A percentile compares a stretch with the other conserved stretches of the same genome.
phyloP scores from a whole-genome alignment of 2,329 filamentous ascomycete genomes.

The Paecilomyces fulvus region DNA sequence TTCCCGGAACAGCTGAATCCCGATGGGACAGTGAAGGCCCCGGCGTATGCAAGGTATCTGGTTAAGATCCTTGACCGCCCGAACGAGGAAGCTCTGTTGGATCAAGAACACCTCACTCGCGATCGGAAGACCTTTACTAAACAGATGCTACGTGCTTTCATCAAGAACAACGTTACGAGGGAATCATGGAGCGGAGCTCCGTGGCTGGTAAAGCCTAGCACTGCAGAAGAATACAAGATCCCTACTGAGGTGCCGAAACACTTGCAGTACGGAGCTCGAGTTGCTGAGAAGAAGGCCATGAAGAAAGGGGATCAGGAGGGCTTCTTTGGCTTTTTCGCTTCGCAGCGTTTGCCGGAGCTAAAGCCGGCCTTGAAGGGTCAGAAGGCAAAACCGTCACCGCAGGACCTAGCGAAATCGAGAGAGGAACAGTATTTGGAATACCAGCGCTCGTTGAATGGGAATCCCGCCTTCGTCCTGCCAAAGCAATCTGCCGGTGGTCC shows the following conservation, averaged over 20 bases:
- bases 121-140: constrained; percentile 93
- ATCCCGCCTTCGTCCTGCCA: constrained; percentile 32
- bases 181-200: constrained; percentile 95
- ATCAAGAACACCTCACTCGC: constrained; percentile 72
- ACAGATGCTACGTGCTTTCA: constrained; percentile 82
- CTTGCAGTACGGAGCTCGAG: constrained; percentile 70
- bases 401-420: constrained; percentile 39
- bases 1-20: constrained; percentile 53
- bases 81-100: constrained; percentile 66
- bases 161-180: constrained; percentile 86
- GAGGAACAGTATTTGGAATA: constrained; percentile 43
- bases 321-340: constrained; percentile 44
- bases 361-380: constrained; percentile 65
- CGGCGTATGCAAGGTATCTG: constrained; percentile 69
- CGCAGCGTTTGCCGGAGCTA: constrained; percentile 57
- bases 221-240: constrained; percentile 77
- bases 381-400: constrained; percentile 47
- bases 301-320: constrained; percentile 47
- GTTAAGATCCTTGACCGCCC: constrained; percentile 63
- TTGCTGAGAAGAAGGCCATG: constrained; percentile 67
- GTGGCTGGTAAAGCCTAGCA: constrained; percentile 83
- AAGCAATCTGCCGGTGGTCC: constrained; percentile 19
- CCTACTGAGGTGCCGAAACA: constrained; percentile 78
- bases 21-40: constrained; percentile 60
- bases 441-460: constrained; percentile 36